These are phyloP conservation scores for Alternaria ethzedia DNA, from an alignment of 2,329 filamentous ascomycete species.

Conservation along the genomic window DNA sequence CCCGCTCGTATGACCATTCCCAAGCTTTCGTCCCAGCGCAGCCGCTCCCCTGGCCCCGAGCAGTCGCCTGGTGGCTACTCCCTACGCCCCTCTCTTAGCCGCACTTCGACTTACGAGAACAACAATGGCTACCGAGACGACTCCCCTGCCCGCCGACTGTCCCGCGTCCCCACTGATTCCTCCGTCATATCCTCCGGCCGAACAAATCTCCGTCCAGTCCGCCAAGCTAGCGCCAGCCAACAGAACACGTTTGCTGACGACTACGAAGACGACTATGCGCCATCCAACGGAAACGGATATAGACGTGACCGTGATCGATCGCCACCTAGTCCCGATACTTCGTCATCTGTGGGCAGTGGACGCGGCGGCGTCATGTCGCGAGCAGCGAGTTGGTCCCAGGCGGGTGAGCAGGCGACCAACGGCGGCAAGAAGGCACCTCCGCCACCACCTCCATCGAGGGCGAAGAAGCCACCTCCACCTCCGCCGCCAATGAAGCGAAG, in stretches of 20 bases:
- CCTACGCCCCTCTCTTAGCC: slow-evolving; percentile 56
- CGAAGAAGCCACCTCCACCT: slow-evolving; percentile 70
- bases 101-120: slow-evolving; percentile 66
- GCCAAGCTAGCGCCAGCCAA: slow-evolving; percentile 38
- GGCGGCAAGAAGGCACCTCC: slow-evolving; percentile 58
- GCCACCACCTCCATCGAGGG: slow-evolving; percentile 67
- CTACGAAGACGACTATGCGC: slow-evolving; percentile 44
- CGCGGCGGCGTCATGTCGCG: slow-evolving; percentile 60
- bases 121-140: slow-evolving; percentile 60
- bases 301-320: slow-evolving; percentile 56
- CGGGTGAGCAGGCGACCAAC: slow-evolving; percentile 27
- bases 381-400: slow-evolving; percentile 56
- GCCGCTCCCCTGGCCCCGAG: slow-evolving; percentile 49
- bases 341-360: slow-evolving; percentile 38
- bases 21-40: slow-evolving; percentile 50
- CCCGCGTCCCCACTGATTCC: slow-evolving; percentile 63
- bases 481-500: slow-evolving; percentile 69
- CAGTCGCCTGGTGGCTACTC: slow-evolving; percentile 41
- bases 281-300: slow-evolving; percentile 33
- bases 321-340: slow-evolving; percentile 58
- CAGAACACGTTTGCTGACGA: slow-evolving; percentile 45
- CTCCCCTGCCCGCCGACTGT: slow-evolving; percentile 57
- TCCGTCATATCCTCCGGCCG: slow-evolving; percentile 56
- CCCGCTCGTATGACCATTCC: slow-evolving; percentile 57
- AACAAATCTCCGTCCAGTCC: slow-evolving; percentile 53